phyloP scores from a whole-genome alignment of 805 yeast genomes.

The Millerago galiae region DNA sequence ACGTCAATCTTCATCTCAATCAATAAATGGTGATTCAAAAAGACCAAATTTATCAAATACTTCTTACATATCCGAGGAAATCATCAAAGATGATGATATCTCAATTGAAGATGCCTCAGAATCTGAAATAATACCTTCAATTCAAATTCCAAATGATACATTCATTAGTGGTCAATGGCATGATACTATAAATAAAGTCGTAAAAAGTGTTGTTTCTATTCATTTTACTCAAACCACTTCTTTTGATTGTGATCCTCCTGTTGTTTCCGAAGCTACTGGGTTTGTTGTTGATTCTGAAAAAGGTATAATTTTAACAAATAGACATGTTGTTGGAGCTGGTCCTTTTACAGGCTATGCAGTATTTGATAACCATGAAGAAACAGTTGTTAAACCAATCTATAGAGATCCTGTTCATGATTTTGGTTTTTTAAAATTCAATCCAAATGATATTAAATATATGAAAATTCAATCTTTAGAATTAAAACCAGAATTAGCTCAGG shows the following conservation, averaged over 20 bases:
- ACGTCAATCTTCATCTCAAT: slow-evolving; percentile 1
- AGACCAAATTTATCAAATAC: neutral
- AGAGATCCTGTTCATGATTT: slow-evolving; percentile 96
- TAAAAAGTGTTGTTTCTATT: slow-evolving; percentile 79
- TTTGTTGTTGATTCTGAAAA: slow-evolving; percentile 79
- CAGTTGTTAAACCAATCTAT: slow-evolving; percentile 76
- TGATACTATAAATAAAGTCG: slow-evolving; percentile 71
- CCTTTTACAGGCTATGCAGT: slow-evolving; percentile 90
- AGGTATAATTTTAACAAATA: slow-evolving; percentile 83
- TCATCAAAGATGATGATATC: slow-evolving; percentile 3
- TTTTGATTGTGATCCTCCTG: slow-evolving; percentile 79
- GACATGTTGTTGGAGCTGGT: slow-evolving; percentile 95
- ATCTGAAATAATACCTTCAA: neutral
- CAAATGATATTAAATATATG: slow-evolving; percentile 67
- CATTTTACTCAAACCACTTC: slow-evolving; percentile 83
- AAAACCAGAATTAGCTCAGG: slow-evolving; percentile 76
- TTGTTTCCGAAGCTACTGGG: slow-evolving; percentile 90
- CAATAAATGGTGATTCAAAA: neutral
- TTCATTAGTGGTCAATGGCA: slow-evolving; percentile 53
- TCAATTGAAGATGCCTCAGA: slow-evolving; percentile 3
- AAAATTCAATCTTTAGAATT: slow-evolving; percentile 57
- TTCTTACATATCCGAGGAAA: neutral
- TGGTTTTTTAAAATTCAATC: slow-evolving; percentile 80
- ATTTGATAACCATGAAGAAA: slow-evolving; percentile 92
- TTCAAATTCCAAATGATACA: slow-evolving; percentile 5